Evolutionary conservation across 78 protist species (phyloP).

Genomic region (Planoprotostelium fungivorum): DNA sequence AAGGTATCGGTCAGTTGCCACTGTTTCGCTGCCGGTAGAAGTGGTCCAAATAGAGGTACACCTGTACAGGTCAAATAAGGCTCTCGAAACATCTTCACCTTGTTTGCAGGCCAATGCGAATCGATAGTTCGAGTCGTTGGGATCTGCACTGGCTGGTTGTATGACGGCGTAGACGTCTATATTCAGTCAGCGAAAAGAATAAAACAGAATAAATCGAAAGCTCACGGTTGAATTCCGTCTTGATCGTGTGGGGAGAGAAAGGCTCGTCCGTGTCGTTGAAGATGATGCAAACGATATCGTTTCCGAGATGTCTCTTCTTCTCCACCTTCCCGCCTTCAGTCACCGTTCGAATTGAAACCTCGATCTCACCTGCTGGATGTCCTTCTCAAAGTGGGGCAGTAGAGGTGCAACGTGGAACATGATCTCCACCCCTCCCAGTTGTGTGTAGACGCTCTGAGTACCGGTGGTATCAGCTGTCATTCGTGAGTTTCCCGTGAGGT

Average conservation of each 20-base stretch:
- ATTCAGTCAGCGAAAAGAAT: too few species aligned
- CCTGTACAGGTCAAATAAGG: background rate
- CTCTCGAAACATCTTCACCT: background rate
- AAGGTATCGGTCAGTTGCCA: background rate
- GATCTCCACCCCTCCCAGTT: conserved; percentile 34
- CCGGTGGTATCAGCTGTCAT: conserved; percentile 42
- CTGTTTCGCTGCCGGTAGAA: background rate
- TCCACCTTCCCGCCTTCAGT: conserved; percentile 14
- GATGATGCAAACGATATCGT: conserved; percentile 52
- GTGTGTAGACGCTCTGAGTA: conserved; percentile 28
- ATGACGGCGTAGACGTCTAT: background rate
- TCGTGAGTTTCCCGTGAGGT: background rate
- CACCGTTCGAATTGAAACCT: background rate
- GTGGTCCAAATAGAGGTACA: background rate
- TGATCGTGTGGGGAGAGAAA: conserved; percentile 45
- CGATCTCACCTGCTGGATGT: conserved; percentile 30
- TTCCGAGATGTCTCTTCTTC: conserved; percentile 63
- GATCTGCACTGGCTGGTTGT: background rate
- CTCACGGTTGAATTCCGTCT: conserved; percentile 65
- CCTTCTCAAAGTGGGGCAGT: conserved; percentile 30
- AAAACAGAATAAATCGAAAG: background rate
- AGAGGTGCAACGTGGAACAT: conserved; percentile 70
- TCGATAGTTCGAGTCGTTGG: background rate
- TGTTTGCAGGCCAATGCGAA: background rate
- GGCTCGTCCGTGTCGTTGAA: conserved; percentile 44